phyloP scores from a whole-genome alignment of 805 yeast species.

The Priceomyces haplophilus region DNA sequence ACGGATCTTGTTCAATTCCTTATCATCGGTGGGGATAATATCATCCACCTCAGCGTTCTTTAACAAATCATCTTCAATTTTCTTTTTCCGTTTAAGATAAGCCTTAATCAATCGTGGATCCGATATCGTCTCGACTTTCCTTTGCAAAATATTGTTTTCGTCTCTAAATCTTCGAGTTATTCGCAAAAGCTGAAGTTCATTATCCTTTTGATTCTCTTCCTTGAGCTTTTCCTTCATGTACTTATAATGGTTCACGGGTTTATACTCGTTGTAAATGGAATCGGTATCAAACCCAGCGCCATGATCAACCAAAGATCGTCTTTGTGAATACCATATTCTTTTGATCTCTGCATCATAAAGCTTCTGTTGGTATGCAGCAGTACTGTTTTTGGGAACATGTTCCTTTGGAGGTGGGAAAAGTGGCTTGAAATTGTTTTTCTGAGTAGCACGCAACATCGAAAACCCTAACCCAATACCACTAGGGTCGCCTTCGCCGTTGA shows the following conservation, averaged over 20 bases:
- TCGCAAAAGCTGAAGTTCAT: conserved; percentile 26
- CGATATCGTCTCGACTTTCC: conserved; percentile 70
- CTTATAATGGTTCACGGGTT: conserved; percentile 31
- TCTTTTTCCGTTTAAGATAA: conserved; percentile 69
- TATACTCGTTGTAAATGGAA: conserved; percentile 36
- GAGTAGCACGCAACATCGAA: conserved; percentile 84
- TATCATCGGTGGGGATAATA: conserved; percentile 74
- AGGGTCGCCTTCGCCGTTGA: conserved; percentile 94
- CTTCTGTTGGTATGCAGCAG: conserved; percentile 67
- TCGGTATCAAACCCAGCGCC: conserved; percentile 37
- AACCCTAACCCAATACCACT: conserved; percentile 88
- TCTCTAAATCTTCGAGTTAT: conserved; percentile 81
- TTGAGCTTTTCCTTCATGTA: conserved; percentile 30
- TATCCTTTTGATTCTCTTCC: conserved; percentile 23
- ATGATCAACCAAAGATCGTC: conserved; percentile 48
- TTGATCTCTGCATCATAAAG: conserved; percentile 88
- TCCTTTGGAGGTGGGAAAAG: conserved; percentile 35
- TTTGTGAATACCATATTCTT: conserved; percentile 87
- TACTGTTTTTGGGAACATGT: conserved; percentile 36
- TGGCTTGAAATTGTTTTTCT: conserved; percentile 84
- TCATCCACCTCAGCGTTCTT: conserved; percentile 68
- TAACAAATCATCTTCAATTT: conserved; percentile 52
- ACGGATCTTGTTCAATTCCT: conserved; percentile 74
- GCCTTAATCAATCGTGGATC: conserved; percentile 88
- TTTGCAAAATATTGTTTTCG: conserved; percentile 79